These are phyloP conservation scores for Carex scoparia DNA, from an alignment of 176 grass and related monocot genomes.

Conservation along the genomic window DNA sequence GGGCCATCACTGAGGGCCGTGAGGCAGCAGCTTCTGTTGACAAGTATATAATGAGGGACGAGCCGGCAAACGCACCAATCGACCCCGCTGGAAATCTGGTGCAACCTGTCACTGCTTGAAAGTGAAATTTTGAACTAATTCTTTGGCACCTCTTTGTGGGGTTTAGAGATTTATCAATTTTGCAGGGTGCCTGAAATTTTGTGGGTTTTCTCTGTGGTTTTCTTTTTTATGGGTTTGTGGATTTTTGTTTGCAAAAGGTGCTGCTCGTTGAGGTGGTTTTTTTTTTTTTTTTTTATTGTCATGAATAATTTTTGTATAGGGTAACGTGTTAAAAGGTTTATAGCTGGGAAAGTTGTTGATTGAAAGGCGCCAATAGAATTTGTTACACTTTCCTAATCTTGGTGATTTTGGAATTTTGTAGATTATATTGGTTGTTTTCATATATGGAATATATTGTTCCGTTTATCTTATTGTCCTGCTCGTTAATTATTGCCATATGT, in stretches of 20 bases:
- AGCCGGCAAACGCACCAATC: conserved; percentile 15
- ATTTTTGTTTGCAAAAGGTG: conserved; percentile 12
- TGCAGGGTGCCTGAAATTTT: conserved; percentile 16
- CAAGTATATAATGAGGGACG: conserved; percentile 58
- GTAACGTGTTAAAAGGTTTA: conserved; percentile 3
- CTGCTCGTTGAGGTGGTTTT: neutral
- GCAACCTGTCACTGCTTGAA: conserved; percentile 51
- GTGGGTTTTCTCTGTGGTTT: conserved; percentile 26
- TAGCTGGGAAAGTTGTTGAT: neutral
- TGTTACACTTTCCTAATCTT: neutral
- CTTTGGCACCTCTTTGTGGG: neutral
- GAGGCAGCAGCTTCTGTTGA: conserved; percentile 69
- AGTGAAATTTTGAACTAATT: neutral
- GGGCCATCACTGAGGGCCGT: conserved; percentile 96
- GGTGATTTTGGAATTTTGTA: conserved; percentile 18
- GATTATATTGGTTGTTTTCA: neutral
- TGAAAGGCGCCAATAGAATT: neutral
- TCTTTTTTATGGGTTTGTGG: conserved; percentile 3
- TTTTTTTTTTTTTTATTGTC: neutral
- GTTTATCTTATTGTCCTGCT: neutral
- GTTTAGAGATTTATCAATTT: conserved; percentile 18
- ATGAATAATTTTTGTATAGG: conserved; percentile 23
- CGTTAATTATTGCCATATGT: too few relatives aligned
- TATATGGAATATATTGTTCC: conserved; percentile 8
- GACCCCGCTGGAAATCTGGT: conserved; percentile 42